Evolutionary conservation across 345 rosid genomes (phyloP).

Genomic region (Gossypium sturtianum): DNA sequence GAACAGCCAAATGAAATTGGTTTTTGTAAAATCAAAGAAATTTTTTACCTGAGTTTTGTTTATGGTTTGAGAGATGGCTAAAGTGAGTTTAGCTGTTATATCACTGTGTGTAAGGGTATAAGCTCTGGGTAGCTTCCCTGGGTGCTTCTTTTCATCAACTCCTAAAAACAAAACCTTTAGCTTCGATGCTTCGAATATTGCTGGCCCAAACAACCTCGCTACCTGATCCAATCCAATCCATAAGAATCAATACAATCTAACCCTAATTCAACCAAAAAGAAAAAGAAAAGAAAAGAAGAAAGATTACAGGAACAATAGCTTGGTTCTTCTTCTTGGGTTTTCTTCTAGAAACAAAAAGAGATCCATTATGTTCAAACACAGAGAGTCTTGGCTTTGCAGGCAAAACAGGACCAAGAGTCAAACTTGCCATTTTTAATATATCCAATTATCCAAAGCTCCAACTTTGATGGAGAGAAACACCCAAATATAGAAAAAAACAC

Average conservation of each 20-base stretch:
- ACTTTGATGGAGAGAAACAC: conserved; percentile 17
- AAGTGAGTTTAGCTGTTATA: conserved; percentile 71
- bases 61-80: conserved; percentile 88
- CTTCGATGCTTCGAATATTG: conserved; percentile 93
- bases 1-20: background rate
- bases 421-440: conserved; percentile 31
- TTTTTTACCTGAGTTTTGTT: conserved; percentile 73
- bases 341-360: conserved; percentile 36
- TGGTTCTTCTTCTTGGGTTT: conserved; percentile 38
- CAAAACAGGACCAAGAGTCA: conserved; percentile 33
- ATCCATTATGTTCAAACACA: conserved; percentile 32
- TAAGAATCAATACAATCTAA: background rate
- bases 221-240: conserved; percentile 39
- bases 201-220: conserved; percentile 93
- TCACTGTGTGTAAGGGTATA: conserved; percentile 96
- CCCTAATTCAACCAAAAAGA: background rate
- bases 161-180: conserved; percentile 83
- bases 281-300: background rate
- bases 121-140: conserved; percentile 84
- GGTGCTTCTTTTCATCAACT: conserved; percentile 86
- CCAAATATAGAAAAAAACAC: background rate
- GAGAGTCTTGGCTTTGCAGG: conserved; percentile 43
- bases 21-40: background rate
- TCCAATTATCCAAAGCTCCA: conserved; percentile 17
- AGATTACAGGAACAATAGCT: conserved; percentile 52